Conservation (phyloP, 306 rosid species). For the Ormosia emarginata region DNA sequence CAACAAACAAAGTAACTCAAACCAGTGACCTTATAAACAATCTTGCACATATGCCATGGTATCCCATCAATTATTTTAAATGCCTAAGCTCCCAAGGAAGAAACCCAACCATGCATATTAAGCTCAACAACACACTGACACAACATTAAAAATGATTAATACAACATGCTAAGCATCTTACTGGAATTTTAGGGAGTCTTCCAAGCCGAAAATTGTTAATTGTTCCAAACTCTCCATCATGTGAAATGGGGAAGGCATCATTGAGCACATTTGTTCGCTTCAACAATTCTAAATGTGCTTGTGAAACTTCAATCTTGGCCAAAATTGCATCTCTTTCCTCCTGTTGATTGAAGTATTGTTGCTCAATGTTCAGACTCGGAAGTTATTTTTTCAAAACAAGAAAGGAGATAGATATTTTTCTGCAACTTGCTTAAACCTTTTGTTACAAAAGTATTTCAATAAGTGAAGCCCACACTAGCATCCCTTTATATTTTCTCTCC, state of each 20-base stretch:
- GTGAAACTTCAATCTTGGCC: slow-evolving; percentile 95
- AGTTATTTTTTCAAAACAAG: not conserved
- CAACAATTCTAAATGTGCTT: slow-evolving; percentile 90
- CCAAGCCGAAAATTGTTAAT: slow-evolving; percentile 96
- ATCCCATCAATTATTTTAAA: slow-evolving; percentile 20
- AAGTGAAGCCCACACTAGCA: not conserved
- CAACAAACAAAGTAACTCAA: slow-evolving; percentile 8
- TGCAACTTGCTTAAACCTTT: slow-evolving; percentile 14
- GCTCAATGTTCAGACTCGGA: not conserved
- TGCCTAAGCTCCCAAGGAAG: not conserved
- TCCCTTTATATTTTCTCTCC: not conserved
- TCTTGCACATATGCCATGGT: not conserved
- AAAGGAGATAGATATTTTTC: not conserved
- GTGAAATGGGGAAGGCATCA: slow-evolving; percentile 94
- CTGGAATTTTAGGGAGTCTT: slow-evolving; percentile 93
- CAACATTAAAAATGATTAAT: slow-evolving; percentile 3
- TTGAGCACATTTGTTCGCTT: slow-evolving; percentile 90
- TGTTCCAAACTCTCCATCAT: slow-evolving; percentile 97
- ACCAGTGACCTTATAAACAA: not conserved
- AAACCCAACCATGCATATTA: not conserved
- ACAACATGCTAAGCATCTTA: slow-evolving; percentile 38
- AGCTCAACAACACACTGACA: slow-evolving; percentile 5
- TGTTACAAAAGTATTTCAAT: slow-evolving; percentile 14
- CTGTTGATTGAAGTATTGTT: slow-evolving; percentile 48
- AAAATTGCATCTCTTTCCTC: slow-evolving; percentile 95